Evolutionary conservation across 192 early-diverging fungal species (phyloP).

Genomic region (Backusella circina): DNA sequence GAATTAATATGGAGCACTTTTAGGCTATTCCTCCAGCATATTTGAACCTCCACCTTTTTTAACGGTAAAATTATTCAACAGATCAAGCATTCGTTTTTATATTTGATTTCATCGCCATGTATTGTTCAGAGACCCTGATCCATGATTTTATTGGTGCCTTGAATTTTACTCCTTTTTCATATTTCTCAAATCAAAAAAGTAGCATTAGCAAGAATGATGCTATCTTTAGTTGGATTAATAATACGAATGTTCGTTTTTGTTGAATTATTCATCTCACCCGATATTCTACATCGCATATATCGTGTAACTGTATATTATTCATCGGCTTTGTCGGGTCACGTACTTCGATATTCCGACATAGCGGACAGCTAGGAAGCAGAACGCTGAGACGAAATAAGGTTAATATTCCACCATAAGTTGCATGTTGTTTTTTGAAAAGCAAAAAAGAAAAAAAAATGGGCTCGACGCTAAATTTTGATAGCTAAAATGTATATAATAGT

Average conservation of each 20-base stretch:
- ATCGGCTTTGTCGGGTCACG: background rate
- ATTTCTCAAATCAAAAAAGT: background rate
- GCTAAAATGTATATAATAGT: background rate
- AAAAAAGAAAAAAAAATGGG: background rate
- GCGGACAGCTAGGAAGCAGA: background rate
- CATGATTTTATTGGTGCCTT: background rate
- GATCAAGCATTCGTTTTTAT: background rate
- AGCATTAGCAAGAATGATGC: background rate
- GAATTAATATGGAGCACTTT: background rate
- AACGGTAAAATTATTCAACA: conserved; percentile 4
- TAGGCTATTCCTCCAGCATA: background rate
- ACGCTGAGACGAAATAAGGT: background rate
- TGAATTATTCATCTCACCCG: background rate
- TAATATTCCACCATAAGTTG: background rate
- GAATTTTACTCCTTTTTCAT: background rate
- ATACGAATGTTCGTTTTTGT: background rate
- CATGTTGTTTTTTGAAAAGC: background rate
- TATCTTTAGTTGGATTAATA: background rate
- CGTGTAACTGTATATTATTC: background rate
- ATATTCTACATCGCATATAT: background rate
- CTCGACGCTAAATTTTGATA: background rate
- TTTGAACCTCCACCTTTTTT: background rate
- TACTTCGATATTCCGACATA: conserved; percentile 3
- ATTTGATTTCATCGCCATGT: background rate
- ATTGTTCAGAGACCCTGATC: background rate